Evolutionary conservation across 768 basidiomycete genomes (phyloP).

Genomic region (Boletus barrowsii): DNA sequence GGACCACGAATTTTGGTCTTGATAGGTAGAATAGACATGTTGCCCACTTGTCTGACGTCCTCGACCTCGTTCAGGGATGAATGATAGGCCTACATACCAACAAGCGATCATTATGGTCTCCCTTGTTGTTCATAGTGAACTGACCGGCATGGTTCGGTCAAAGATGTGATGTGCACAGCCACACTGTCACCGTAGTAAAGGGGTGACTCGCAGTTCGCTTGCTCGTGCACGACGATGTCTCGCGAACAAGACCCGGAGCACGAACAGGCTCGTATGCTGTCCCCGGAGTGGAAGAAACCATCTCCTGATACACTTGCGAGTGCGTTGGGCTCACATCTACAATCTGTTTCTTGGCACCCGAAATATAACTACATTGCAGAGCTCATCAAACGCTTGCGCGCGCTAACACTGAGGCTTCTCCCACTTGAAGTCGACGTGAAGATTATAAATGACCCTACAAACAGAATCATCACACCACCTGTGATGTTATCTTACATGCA

Average conservation of each 20-base stretch:
- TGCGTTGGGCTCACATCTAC: constrained; percentile 34
- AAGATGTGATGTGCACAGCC: constrained; percentile 28
- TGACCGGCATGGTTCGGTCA: constrained; percentile 48
- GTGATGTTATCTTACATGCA: constrained; percentile 74
- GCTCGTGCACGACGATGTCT: constrained; percentile 12
- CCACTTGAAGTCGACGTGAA: constrained; percentile 75
- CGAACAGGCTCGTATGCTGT: constrained; percentile 46
- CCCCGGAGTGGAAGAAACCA: constrained; percentile 48
- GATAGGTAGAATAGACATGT: constrained; percentile 87
- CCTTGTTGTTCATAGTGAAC: constrained; percentile 22
- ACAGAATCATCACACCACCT: constrained; percentile 76
- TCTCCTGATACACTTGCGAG: constrained; percentile 75
- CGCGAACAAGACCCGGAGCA: constrained; percentile 26
- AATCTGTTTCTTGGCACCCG: no score
- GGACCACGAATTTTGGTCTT: constrained; percentile 90
- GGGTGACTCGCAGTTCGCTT: neutral
- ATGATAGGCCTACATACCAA: constrained; percentile 79
- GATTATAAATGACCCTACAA: constrained; percentile 70
- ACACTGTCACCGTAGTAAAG: neutral
- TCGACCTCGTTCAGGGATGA: constrained; percentile 86
- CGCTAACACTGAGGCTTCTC: constrained; percentile 69
- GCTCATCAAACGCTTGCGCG: constrained; percentile 75
- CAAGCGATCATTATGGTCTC: neutral
- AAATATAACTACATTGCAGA: constrained; percentile 40
- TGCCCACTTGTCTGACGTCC: constrained; percentile 83